Conservation (phyloP, 1,284 basidiomycete species). For the Boletus hoseneyae region DNA sequence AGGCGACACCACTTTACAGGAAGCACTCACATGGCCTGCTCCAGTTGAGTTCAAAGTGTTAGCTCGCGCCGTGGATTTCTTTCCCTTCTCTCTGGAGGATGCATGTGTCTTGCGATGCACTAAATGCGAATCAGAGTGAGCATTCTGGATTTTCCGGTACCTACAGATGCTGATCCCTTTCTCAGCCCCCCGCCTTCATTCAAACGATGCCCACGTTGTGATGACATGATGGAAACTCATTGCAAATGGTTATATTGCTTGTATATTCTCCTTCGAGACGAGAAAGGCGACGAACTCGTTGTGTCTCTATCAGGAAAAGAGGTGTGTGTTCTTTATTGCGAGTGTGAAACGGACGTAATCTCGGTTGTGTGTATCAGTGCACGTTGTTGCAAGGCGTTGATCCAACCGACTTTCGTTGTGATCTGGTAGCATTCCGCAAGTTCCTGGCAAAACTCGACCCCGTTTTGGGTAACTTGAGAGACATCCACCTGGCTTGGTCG, state of each 20-base stretch:
- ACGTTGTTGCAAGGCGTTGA: constrained; percentile 41
- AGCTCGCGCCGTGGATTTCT: constrained; percentile 54
- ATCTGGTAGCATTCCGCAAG: constrained; percentile 35
- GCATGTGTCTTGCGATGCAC: constrained; percentile 49
- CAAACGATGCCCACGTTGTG: constrained; percentile 48
- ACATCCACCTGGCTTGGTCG: constrained; percentile 28
- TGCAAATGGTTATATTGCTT: constrained; percentile 47
- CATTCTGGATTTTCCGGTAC: neutral
- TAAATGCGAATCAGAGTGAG: constrained; percentile 51
- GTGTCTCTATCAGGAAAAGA: constrained; percentile 46
- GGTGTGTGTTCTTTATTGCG: constrained; percentile 28
- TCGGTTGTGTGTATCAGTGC: constrained; percentile 34
- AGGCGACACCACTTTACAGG: constrained; percentile 35
- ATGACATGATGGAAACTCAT: constrained; percentile 48
- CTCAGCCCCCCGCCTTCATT: constrained; percentile 43
- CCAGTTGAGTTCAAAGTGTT: constrained; percentile 43
- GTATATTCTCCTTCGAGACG: constrained; percentile 50
- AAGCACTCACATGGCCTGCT: constrained; percentile 35
- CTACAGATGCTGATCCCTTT: neutral
- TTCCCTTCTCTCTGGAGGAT: constrained; percentile 47
- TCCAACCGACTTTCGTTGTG: constrained; percentile 40
- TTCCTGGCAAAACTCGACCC: constrained; percentile 41
- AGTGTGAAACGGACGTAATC: neutral
- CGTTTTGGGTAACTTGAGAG: constrained; percentile 42
- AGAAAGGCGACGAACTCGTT: constrained; percentile 37